Evolutionary conservation across 225 moss, liverwort and hornwort genomes (phyloP).

Genomic region (Pseudoscleropodium purum): DNA sequence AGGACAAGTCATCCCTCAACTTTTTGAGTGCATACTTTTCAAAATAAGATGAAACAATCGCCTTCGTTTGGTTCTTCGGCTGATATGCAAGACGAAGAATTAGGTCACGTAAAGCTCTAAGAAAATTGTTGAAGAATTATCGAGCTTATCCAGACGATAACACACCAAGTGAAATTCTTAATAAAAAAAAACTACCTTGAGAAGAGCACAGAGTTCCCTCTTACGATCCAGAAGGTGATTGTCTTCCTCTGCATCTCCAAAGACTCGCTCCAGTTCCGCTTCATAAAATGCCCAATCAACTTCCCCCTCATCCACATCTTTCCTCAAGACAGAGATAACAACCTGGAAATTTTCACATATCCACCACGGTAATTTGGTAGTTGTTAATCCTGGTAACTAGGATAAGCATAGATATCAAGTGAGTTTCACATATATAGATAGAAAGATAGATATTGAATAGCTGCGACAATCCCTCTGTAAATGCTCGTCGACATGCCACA

Average conservation of each 20-base stretch:
- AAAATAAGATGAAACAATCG: constrained; percentile 22
- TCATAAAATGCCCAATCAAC: constrained; percentile 52
- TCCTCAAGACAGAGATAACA: constrained; percentile 56
- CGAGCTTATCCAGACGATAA: background rate
- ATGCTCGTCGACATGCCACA: background rate
- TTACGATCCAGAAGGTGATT: constrained; percentile 33
- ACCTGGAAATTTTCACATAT: constrained; percentile 24
- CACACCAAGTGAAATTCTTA: background rate
- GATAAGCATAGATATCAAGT: background rate
- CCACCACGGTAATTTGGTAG: background rate
- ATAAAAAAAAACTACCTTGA: constrained; percentile 17
- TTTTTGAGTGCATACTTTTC: constrained; percentile 39
- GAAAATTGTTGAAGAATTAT: background rate
- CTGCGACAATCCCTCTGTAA: background rate
- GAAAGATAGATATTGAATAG: background rate
- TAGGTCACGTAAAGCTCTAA: background rate
- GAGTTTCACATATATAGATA: background rate
- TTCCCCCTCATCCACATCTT: constrained; percentile 9
- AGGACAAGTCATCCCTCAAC: constrained; percentile 40
- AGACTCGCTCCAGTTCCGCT: constrained; percentile 36
- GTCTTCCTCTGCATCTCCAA: constrained; percentile 32
- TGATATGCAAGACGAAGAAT: constrained; percentile 13
- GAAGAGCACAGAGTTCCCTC: constrained; percentile 47
- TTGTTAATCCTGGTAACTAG: background rate
- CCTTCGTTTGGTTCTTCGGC: constrained; percentile 35